These are phyloP conservation scores for Ogataea ganodermae DNA, from an alignment of 805 yeast genomes.

Conservation along the genomic window DNA sequence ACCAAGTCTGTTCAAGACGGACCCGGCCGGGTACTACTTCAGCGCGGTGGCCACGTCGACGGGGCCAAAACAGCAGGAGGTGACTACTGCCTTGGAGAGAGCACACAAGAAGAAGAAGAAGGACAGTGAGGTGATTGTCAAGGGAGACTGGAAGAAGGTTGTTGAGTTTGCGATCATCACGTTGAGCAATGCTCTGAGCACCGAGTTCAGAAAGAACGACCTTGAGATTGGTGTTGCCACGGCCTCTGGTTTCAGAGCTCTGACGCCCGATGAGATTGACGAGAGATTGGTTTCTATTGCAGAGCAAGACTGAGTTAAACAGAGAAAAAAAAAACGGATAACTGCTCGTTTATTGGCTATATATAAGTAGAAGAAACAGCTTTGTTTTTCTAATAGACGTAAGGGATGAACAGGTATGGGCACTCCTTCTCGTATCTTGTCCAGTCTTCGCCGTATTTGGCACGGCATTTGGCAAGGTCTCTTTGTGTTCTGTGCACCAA, in stretches of 20 bases:
- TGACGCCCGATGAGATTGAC: constrained; percentile 87
- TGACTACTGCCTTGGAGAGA: constrained; percentile 86
- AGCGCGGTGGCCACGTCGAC: constrained; percentile 92
- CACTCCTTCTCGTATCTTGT: constrained; percentile 79
- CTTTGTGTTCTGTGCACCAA: constrained; percentile 86
- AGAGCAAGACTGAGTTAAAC: constrained; percentile 72
- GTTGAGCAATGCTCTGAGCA: constrained; percentile 81
- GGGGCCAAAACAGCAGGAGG: constrained; percentile 97
- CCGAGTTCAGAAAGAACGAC: constrained; percentile 92
- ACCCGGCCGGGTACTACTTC: constrained; percentile 95
- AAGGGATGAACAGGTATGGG: constrained; percentile 92
- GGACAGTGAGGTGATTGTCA: constrained; percentile 50
- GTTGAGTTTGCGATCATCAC: constrained; percentile 89
- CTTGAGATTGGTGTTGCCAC: constrained; percentile 91
- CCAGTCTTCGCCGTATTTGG: constrained; percentile 96
- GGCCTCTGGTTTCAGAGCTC: constrained; percentile 64
- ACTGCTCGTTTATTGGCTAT: not conserved
- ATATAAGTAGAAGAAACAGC: not conserved
- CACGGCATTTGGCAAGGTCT: constrained; percentile 80
- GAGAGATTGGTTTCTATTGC: constrained; percentile 93
- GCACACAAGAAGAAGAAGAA: constrained; percentile 66
- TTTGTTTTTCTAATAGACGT: constrained; percentile 51
- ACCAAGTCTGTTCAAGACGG: constrained; percentile 87
- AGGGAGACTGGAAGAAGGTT: constrained; percentile 85
- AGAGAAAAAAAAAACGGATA: not conserved